These are phyloP conservation scores for Dionaea muscipula DNA, from an alignment of 179 eudicot species.

Conservation along the genomic window DNA sequence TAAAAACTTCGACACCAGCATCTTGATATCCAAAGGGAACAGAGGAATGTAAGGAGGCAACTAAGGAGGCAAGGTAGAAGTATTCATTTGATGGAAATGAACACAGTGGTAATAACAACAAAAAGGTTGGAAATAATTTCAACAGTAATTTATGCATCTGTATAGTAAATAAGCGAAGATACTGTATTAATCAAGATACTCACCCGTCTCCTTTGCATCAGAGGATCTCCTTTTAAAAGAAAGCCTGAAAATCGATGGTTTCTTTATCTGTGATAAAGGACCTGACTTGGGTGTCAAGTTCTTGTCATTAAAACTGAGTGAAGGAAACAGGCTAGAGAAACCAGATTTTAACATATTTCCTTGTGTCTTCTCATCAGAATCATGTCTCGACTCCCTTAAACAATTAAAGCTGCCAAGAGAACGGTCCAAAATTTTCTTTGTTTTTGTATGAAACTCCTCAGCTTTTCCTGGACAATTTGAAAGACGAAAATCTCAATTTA, in stretches of 20 bases:
- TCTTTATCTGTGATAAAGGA: constrained; percentile 26
- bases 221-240: constrained; percentile 53
- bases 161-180: not conserved
- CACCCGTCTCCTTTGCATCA: constrained; percentile 43
- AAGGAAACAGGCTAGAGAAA: constrained; percentile 36
- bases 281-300: constrained; percentile 22
- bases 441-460: constrained; percentile 18
- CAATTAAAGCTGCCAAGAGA: constrained; percentile 37
- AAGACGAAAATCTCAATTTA: not conserved
- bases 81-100: no score
- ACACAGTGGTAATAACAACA: no score
- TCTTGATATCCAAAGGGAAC: no score
- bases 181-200: constrained; percentile 24
- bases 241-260: constrained; percentile 51
- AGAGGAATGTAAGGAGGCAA: no score
- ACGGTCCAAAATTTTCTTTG: constrained; percentile 26
- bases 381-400: constrained; percentile 27
- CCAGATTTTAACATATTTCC: constrained; percentile 36
- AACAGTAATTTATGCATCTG: no score
- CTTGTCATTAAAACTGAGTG: constrained; percentile 50
- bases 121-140: not conserved
- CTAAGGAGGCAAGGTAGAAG: no score
- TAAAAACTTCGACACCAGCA: no score
- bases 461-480: constrained; percentile 24
- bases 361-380: constrained; percentile 26